Base-by-base conservation (phyloP, 257 asterid genomes). In the Linderniella brevidens region DNA sequence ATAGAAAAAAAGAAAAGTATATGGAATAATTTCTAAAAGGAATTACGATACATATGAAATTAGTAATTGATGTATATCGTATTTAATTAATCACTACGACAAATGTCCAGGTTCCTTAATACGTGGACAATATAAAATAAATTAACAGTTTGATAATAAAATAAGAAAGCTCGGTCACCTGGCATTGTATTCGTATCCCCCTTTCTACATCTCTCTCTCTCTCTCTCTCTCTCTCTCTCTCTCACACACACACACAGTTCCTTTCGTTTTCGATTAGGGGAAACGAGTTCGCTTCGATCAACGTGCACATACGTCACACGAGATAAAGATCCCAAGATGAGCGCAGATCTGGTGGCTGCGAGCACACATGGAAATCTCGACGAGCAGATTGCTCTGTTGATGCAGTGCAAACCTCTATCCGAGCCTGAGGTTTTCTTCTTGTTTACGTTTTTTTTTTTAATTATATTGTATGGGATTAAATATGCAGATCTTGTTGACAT, bases 391-490 rank as follows among this genome's bases (percentile, higher is more conserved):
- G 49, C 73, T 56, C 95, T 82, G 86, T 92, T 87, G 53, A 82
- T 87, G 86, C 97, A 87, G 78, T 87, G 97, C 92, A 87, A 80
- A 56, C 97, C 97, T 46, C 65, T 87, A 69, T 68, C 94, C 8
- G 97, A 87, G 72, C 67, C 94, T 46, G 92, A 86, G 92, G 94
- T 82, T 56, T 58, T 43, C 17, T 35, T 42, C 41, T 41, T 17
- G 25, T 61, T n/a, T 36, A 58, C 52, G 35, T 16, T 53, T 57
- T 45, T 25, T 0, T 38, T 18, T 37, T 19, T 11, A 4, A 46
- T 37, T 46, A 53, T 47, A 38, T 56, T 46, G 0, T 13, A 7
- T 39, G 47, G 37, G 15, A 54, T 9, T 17, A 10, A 3, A 20
- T 40, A 15, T 41, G 3, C 59, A 59, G 81, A 69, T 74, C 81